These are phyloP conservation scores for Tylopilus felleus DNA, from an alignment of 768 basidiomycete species.

Conservation along the genomic window DNA sequence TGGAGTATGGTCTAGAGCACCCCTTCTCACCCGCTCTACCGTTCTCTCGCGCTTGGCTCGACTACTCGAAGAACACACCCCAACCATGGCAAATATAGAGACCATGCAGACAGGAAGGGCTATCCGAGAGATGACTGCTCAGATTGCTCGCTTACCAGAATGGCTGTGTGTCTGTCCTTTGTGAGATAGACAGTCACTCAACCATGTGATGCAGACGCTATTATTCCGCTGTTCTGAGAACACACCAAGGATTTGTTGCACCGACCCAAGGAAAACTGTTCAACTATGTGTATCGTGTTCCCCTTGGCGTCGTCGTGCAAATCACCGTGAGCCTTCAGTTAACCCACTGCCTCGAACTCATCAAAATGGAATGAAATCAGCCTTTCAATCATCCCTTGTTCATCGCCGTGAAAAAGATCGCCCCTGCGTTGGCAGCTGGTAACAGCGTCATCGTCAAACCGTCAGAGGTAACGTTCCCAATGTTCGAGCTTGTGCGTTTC, in stretches of 20 bases:
- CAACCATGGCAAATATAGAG: conserved; percentile 62
- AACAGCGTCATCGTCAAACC: conserved; percentile 83
- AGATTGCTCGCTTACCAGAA: conserved; percentile 74
- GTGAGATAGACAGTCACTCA: neutral
- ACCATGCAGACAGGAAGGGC: conserved; percentile 75
- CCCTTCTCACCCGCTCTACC: conserved; percentile 56
- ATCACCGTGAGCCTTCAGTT: conserved; percentile 56
- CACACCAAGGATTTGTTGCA: conserved; percentile 62
- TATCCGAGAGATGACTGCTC: conserved; percentile 81
- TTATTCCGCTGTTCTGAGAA: conserved; percentile 70
- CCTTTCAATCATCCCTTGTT: conserved; percentile 90
- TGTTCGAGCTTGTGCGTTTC: neutral
- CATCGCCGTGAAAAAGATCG: conserved; percentile 87
- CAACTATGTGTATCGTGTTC: conserved; percentile 76
- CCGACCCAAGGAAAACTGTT: conserved; percentile 78
- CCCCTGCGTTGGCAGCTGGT: conserved; percentile 79
- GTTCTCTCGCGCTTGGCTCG: conserved; percentile 65
- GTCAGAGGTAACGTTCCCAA: conserved; percentile 51
- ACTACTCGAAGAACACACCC: conserved; percentile 52
- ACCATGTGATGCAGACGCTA: conserved; percentile 53
- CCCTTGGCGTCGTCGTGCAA: conserved; percentile 86
- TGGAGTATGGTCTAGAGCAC: conserved; percentile 68
- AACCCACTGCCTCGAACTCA: neutral
- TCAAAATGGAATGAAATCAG: conserved; percentile 33
- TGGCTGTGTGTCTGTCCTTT: conserved; percentile 62